Base-by-base conservation (phyloP, 345 rosid species). In the Orychophragmus violaceus region DNA sequence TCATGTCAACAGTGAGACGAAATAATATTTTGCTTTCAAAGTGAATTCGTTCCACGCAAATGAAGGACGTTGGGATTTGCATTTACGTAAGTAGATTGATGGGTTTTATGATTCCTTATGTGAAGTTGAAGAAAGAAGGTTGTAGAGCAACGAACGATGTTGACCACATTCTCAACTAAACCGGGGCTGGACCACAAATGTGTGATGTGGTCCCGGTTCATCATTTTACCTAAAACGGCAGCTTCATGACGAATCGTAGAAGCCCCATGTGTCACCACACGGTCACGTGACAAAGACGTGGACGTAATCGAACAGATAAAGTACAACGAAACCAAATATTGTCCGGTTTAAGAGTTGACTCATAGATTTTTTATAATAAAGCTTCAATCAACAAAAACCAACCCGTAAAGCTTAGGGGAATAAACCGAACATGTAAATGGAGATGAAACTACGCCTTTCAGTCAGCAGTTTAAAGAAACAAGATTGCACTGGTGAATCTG, bases 101-200 rank as follows among this genome's bases (percentile, higher is more conserved):
- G 24, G 44, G 51, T 39, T 18, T 65, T 53, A n/a, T 54, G 19
- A 32, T 61, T 70, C 62, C 36, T 50, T 60, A 22, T 49, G 67
- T 69, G 54, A 69, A 29, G 53, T 69, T 39, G 35, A 30, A 70
- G 62, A 17, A 62, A 62, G 55, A 69, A 27, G 17, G 17, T 25
- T 37, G 67, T 62, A 13, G 24, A 44, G 49, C 49, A 62, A 41
- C 44, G n/a, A 19, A 11, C 8, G 33, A 4, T 6, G 5, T 58
- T 66, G 76, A 72, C 76, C 76, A 65, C 66, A 50, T 65, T 65
- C 61, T 64, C 29, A 58, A 37, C 61, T 37, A 7, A 39, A 64
- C 70, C 61, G 61, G 55, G 51, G 3, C 36, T 65, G 76, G 71
- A 72, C 67, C 76, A 60, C 57, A 44, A 4, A 32, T 0, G 21